These are phyloP conservation scores for Russula compacta DNA, from an alignment of 768 basidiomycete species.

Conservation along the genomic window DNA sequence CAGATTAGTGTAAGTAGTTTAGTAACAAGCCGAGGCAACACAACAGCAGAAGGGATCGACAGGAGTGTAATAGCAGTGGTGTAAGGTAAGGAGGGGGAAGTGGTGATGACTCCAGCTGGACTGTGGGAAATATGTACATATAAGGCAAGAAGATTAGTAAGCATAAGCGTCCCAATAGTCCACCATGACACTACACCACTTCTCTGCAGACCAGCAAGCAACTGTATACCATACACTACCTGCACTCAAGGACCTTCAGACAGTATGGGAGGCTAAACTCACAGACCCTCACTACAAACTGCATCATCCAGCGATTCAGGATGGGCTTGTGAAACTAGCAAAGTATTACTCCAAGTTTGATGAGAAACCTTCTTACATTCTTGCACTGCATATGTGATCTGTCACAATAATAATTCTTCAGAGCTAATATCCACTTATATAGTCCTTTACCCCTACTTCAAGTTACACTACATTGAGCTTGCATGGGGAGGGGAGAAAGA, in stretches of 20 bases:
- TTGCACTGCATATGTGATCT: conserved; percentile 19
- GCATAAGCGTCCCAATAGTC: too few species aligned
- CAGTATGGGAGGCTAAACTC: conserved; percentile 24
- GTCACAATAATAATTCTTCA: background rate
- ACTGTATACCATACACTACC: conserved; percentile 26
- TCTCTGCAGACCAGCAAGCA: conserved; percentile 23
- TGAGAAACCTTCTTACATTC: conserved; percentile 17
- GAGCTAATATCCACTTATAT: background rate
- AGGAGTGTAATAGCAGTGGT: too few species aligned
- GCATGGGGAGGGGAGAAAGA: conserved; percentile 26
- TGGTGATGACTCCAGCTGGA: too few species aligned
- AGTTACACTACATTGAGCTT: conserved; percentile 23
- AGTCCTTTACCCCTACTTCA: conserved; percentile 26
- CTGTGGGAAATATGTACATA: too few species aligned
- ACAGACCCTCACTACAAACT: conserved; percentile 1
- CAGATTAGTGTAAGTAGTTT: too few species aligned
- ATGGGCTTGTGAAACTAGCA: conserved; percentile 22
- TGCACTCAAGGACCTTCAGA: conserved; percentile 24
- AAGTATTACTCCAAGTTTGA: conserved; percentile 23
- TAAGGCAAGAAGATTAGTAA: too few species aligned
- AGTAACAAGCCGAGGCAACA: too few species aligned
- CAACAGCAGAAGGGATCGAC: too few species aligned
- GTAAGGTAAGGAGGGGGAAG: too few species aligned
- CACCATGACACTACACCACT: too few species aligned
- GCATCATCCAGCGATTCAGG: conserved; percentile 21